Evolutionary conservation across 306 rosid species (phyloP).

Genomic region (Cicer judaicum): DNA sequence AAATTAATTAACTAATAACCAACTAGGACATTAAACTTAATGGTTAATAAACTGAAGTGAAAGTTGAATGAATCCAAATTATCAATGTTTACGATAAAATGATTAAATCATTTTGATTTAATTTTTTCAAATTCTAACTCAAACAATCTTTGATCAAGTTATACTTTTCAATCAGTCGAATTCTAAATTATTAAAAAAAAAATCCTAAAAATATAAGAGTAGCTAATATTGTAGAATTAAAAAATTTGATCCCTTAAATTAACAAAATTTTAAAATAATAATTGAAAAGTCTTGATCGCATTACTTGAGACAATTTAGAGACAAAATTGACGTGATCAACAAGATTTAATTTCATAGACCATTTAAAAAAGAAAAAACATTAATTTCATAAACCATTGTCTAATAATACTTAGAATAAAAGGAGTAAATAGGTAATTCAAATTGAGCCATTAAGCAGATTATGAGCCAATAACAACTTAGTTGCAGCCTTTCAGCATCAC

Average conservation of each 20-base stretch:
- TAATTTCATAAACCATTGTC: not conserved
- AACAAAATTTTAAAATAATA: not conserved
- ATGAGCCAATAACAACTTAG: slow-evolving; percentile 22
- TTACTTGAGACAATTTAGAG: not conserved
- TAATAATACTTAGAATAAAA: not conserved
- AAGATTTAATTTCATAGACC: not conserved
- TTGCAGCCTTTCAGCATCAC: slow-evolving; percentile 42
- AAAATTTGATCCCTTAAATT: not conserved
- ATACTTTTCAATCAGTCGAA: too few species aligned
- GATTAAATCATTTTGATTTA: too few species aligned
- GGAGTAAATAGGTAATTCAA: not conserved
- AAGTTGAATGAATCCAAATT: too few species aligned
- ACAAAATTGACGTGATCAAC: not conserved
- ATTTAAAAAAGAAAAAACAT: not conserved
- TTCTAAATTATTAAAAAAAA: too few species aligned
- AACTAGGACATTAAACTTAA: too few species aligned
- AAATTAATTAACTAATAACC: slow-evolving; percentile 6
- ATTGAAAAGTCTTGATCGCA: not conserved
- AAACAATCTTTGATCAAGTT: too few species aligned
- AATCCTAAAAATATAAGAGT: too few species aligned
- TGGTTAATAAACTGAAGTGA: too few species aligned
- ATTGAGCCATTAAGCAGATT: slow-evolving; percentile 39
- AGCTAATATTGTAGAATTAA: not conserved
- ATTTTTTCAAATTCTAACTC: too few species aligned
- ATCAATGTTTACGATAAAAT: too few species aligned